Evolutionary conservation across 257 asterid species (phyloP), one percentile per base, ranked within the genome.

Genomic region (Nicotiana attenuata): DNA sequence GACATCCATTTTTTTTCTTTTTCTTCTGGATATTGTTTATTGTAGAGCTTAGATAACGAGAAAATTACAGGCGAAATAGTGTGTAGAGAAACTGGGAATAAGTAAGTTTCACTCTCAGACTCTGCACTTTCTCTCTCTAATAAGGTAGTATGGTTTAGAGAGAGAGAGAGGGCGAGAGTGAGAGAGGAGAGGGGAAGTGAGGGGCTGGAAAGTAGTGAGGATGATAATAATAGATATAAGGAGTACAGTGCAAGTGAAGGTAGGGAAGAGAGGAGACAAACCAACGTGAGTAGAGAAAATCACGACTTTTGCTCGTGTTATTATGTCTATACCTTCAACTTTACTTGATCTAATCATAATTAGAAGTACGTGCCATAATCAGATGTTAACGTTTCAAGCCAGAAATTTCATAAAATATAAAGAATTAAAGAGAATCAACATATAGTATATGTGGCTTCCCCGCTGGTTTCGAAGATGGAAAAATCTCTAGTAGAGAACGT

Each of bases 1-100:
- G 9, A 86, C 89, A 84, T 93, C 96, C 94, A 91, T 89, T 87
- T 53, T 22, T 33, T 5, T 17, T 57, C 45, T 89, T 87, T 53
- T 22, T 33, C 2, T 17, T 57, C 45, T 38, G 45, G 45, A 38
- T 38, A 38, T 38, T 38, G 47, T 38, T 63, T 63, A 24, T 63
- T 4, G 68, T 61, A 22, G 7, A 61, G 14, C 60, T 55, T 56
- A 56, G 10, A 13, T 11, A 11, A 52, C 5, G 0, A n/a, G 65
- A 57, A 67, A 20, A 67, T 35, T 19, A 35, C 10, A 35, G 77
- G 38, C 4, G 26, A 66, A 17, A 17, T 2, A 10, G 55, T 35
- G 22, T 5, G 8, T 4, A 16, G 28, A 31, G 56, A 14, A 50
- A 50, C 0, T 50, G 16, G 15, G 56, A 19, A n/a, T n/a, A n/a